Conservation (phyloP, 768 basidiomycete species). For the Trametes cinnabarina region DNA sequence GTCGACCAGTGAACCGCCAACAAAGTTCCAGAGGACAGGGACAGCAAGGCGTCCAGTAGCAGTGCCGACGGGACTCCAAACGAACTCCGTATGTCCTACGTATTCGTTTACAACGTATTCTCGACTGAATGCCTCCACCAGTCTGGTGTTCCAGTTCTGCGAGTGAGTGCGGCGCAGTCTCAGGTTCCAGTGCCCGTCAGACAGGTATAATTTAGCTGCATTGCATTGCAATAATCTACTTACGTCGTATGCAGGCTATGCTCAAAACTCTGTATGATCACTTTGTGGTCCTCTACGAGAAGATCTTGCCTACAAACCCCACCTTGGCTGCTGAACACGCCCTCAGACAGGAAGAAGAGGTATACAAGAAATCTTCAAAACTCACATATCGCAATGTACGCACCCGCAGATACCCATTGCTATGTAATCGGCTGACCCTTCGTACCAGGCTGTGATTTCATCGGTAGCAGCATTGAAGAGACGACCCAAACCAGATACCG, state of each 20-base stretch:
- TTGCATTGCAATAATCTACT: too few relatives aligned
- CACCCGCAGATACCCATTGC: background rate
- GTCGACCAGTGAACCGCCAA: constrained; percentile 48
- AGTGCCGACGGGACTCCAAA: constrained; percentile 39
- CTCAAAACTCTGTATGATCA: constrained; percentile 72
- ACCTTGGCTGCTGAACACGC: constrained; percentile 75
- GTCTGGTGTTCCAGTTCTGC: constrained; percentile 64
- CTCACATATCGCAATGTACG: constrained; percentile 78
- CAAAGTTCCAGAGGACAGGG: constrained; percentile 61
- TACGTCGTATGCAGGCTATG: constrained; percentile 50
- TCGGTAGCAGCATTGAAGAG: constrained; percentile 52
- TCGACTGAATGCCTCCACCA: constrained; percentile 23
- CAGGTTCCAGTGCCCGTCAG: constrained; percentile 69
- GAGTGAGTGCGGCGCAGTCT: constrained; percentile 67
- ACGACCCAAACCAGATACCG: constrained; percentile 52
- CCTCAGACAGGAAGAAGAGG: constrained; percentile 75
- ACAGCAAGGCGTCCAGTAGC: constrained; percentile 42
- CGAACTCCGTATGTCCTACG: constrained; percentile 24
- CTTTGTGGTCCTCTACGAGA: constrained; percentile 65
- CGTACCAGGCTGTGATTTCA: constrained; percentile 47
- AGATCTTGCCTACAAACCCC: constrained; percentile 51
- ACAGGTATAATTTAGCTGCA: constrained; percentile 52
- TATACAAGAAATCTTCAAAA: constrained; percentile 73
- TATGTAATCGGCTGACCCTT: constrained; percentile 5
- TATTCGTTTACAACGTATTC: background rate